Percentiles rank a stretch among this genome's conserved stretches.
Evolutionary conservation across 2,329 filamentous ascomycete species (phyloP).

Genomic region (Cryphonectria naterciae): DNA sequence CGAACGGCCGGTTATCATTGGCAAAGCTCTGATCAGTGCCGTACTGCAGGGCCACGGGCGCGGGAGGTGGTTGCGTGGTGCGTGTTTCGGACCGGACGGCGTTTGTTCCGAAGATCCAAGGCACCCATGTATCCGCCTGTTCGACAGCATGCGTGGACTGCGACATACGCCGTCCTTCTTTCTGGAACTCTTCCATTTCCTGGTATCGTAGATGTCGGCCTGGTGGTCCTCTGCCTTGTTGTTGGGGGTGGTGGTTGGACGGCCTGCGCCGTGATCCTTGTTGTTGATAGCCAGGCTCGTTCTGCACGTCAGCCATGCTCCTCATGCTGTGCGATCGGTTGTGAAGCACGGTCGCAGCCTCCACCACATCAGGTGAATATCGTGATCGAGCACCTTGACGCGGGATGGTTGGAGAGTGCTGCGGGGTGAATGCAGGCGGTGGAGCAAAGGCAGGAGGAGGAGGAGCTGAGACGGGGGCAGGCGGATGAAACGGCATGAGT

Average conservation of each 20-base stretch:
- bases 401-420: constrained; percentile 36
- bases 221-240: constrained; percentile 35
- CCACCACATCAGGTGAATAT: constrained; percentile 58
- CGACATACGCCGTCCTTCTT: constrained; percentile 42
- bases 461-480: constrained; percentile 5
- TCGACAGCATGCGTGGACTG: constrained; percentile 33
- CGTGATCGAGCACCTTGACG: constrained; percentile 29
- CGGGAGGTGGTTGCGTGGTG: constrained; percentile 41
- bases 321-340: constrained; percentile 35
- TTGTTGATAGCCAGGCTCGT: constrained; percentile 15
- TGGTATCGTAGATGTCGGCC: constrained; percentile 49
- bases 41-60: constrained; percentile 59
- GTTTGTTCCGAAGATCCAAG: constrained; percentile 27
- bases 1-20: constrained; percentile 56
- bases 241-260: background rate
- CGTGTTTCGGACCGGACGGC: constrained; percentile 40
- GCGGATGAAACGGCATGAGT: background rate
- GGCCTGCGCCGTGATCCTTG: constrained; percentile 12
- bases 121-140: constrained; percentile 35
- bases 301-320: background rate
- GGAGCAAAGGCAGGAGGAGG: constrained; percentile 25
- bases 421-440: constrained; percentile 33
- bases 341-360: constrained; percentile 56
- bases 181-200: constrained; percentile 47
- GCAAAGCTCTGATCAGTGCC: constrained; percentile 71